Conservation (phyloP, 345 rosid species). For the Streptanthus diversifolius region DNA sequence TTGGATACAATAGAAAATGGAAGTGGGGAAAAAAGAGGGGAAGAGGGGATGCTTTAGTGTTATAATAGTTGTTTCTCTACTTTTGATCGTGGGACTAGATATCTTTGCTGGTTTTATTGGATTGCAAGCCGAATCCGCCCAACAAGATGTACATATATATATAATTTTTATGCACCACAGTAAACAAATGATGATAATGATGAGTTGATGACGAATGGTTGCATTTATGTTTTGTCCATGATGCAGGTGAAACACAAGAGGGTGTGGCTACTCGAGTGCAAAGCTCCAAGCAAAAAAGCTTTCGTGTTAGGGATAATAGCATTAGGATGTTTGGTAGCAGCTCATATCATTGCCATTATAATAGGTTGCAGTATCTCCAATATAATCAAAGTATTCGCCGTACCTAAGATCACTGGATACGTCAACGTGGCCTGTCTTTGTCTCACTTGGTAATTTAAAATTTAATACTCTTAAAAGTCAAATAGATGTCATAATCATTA, state of each 20-base stretch:
- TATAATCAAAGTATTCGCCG: background rate
- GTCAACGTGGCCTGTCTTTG: background rate
- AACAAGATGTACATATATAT: conserved; percentile 4
- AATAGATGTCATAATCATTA: background rate
- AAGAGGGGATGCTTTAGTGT: conserved; percentile 4
- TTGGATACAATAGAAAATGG: conserved; percentile 3
- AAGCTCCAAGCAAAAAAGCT: conserved; percentile 26
- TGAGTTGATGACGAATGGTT: background rate
- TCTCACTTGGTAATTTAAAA: conserved; percentile 6
- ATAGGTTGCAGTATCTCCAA: conserved; percentile 12
- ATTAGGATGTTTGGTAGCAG: conserved; percentile 5
- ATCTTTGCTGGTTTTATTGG: conserved; percentile 4
- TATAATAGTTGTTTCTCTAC: background rate
- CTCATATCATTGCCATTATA: conserved; percentile 5
- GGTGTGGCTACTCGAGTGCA: conserved; percentile 19
- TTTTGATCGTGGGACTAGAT: conserved; percentile 17
- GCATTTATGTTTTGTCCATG: background rate
- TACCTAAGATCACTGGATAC: conserved; percentile 1
- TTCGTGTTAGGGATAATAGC: conserved; percentile 17
- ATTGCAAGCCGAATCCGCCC: conserved; percentile 7
- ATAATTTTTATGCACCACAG: background rate
- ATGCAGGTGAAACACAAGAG: conserved; percentile 20
- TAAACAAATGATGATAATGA: background rate
- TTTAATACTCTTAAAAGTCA: background rate
- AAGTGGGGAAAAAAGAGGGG: background rate